phyloP scores from a whole-genome alignment of 441 rosid genomes.

The Corymbia calophylla region DNA sequence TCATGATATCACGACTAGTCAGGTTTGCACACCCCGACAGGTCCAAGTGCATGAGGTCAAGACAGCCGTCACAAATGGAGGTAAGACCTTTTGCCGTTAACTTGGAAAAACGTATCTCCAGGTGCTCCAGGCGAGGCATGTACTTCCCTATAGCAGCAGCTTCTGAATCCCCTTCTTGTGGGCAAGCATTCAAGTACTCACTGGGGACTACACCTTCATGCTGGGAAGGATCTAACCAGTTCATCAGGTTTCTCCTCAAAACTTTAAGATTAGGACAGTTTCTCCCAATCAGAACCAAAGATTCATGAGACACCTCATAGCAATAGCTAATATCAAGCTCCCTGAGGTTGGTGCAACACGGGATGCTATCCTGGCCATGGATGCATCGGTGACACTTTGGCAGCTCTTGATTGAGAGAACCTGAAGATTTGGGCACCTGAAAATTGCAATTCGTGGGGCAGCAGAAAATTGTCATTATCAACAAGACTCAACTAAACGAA shows the following conservation, averaged over 20 bases:
- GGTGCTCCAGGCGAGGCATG: slow-evolving; percentile 51
- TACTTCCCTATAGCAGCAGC: slow-evolving; percentile 46
- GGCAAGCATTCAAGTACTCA: slow-evolving; percentile 53
- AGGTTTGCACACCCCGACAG: slow-evolving; percentile 51
- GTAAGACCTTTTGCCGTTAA: slow-evolving; percentile 37
- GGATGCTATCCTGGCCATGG: slow-evolving; percentile 47
- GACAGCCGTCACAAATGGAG: slow-evolving; percentile 47
- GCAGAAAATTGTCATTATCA: neutral
- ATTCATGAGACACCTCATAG: slow-evolving; percentile 50
- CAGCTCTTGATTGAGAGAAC: slow-evolving; percentile 63
- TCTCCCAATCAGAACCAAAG: slow-evolving; percentile 44
- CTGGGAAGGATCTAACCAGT: slow-evolving; percentile 47
- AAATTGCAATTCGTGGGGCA: neutral
- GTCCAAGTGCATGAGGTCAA: slow-evolving; percentile 45
- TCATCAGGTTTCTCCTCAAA: slow-evolving; percentile 51
- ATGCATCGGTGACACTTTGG: slow-evolving; percentile 52
- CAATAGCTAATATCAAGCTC: slow-evolving; percentile 75
- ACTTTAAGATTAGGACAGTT: slow-evolving; percentile 45
- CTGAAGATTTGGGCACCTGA: slow-evolving; percentile 56
- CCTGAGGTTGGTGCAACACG: slow-evolving; percentile 38
- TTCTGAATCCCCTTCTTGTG: slow-evolving; percentile 62
- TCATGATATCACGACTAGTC: slow-evolving; percentile 34
- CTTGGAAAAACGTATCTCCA: slow-evolving; percentile 56
- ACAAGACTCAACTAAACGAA: neutral
- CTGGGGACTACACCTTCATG: slow-evolving; percentile 42